Evolutionary conservation across 345 rosid species (phyloP), one percentile per base, ranked within the genome.

Genomic region (Syzygium grande): DNA sequence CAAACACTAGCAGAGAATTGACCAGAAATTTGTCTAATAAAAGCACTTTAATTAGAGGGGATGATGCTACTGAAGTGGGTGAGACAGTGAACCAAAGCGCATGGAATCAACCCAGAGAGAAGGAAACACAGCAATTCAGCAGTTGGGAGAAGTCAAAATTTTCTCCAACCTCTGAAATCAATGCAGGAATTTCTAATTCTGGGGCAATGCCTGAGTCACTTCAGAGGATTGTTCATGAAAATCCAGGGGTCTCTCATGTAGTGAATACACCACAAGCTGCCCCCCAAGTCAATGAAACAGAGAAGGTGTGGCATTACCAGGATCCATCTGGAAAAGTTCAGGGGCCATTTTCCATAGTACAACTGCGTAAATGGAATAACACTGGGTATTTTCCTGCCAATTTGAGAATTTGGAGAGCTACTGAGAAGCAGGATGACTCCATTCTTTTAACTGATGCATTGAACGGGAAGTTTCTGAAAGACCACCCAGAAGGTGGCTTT

Each of bases 301-400:
- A 98, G 90, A 98, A 98, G 91, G 93, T 93, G 16, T 98, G 99
- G 99, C 94, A 95, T 91, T 98, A 98, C 90, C 86, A 91, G 89
- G 99, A 98, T 93, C 99, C 99, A 78, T 92, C 99, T 88, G 99
- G 98, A 86, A 98, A 98, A 91, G 90, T 93, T 54, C 99, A 98
- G 90, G 99, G 99, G 51, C 98, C 99, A 78, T 98, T 98, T 91
- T 97, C 99, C 9, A 93, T 97, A 87, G 95, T 94, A 85, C 99
- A 97, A 93, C 95, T 98, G 86, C 96, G 97, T 86, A 98, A 97
- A 92, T 98, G 99, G 99, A 98, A 87, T 92, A 94, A 91, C 86
- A 95, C 97, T 84, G 98, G 99, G 61, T 97, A 98, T 91, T 98
- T 98, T 87, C 99, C 99, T 79, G 61, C 94, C 84, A 95, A 96